A percentile compares a stretch with the other conserved stretches of the same genome.
Evolutionary conservation across 768 basidiomycete species (phyloP).

Genomic region (Amanita polypyramis): DNA sequence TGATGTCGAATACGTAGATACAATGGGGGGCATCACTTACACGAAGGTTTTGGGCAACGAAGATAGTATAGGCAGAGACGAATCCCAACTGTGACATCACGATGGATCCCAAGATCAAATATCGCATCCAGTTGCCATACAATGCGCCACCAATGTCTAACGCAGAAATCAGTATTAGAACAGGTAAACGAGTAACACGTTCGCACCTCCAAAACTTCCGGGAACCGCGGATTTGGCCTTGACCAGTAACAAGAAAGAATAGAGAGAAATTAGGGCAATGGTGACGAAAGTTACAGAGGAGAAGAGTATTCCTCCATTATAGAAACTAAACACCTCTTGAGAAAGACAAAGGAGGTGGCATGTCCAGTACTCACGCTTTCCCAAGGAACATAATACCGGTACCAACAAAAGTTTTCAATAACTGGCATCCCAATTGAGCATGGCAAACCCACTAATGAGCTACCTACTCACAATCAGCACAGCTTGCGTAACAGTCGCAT

Average conservation of each 20-base stretch:
- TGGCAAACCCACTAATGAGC: not conserved
- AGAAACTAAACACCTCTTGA: conserved; percentile 48
- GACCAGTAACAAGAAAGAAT: conserved; percentile 88
- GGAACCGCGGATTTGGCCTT: conserved; percentile 81
- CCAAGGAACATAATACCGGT: conserved; percentile 95
- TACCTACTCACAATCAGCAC: conserved; percentile 76
- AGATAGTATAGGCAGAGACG: conserved; percentile 87
- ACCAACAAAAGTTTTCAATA: conserved; percentile 90
- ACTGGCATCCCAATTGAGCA: conserved; percentile 26
- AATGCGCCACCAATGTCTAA: conserved; percentile 87
- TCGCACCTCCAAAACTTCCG: conserved; percentile 83
- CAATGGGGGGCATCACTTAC: conserved; percentile 16
- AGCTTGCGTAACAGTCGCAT: conserved; percentile 86
- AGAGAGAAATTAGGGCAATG: conserved; percentile 81
- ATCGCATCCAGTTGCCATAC: conserved; percentile 92
- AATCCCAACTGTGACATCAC: conserved; percentile 85
- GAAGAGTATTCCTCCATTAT: conserved; percentile 92
- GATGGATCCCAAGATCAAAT: conserved; percentile 80
- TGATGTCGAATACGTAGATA: not conserved
- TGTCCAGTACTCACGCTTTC: conserved; percentile 57
- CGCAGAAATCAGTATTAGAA: not conserved
- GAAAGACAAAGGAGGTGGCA: conserved; percentile 3
- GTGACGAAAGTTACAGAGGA: conserved; percentile 65
- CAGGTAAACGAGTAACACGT: not conserved
- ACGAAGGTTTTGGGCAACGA: conserved; percentile 85